Evolutionary conservation across 108 stramenopile species (phyloP).

Genomic region (Cyclostephanos tholiformis): DNA sequence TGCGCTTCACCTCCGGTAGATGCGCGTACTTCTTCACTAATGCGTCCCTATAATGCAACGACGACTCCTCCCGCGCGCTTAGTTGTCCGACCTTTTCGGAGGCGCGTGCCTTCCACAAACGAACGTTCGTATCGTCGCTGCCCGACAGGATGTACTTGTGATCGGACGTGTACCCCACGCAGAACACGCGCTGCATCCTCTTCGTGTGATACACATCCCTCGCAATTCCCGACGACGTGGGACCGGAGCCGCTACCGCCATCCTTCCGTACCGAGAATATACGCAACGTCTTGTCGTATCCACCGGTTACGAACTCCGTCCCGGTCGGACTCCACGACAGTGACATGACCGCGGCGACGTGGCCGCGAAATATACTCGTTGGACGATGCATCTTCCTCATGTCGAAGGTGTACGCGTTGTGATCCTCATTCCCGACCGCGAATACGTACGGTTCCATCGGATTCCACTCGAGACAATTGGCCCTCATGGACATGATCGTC

Average conservation of each 20-base stretch:
- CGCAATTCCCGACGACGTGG: conserved; percentile 52
- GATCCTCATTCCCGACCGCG: no score
- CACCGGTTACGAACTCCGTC: conserved; percentile 93
- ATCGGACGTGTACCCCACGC: conserved; percentile 93
- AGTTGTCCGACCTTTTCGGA: conserved; percentile 90
- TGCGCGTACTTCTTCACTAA: conserved; percentile 87
- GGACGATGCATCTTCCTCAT: conserved; percentile 92
- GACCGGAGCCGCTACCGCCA: conserved; percentile 49
- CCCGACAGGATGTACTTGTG: conserved; percentile 93
- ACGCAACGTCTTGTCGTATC: conserved; percentile 95
- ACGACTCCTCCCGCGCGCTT: conserved; percentile 82
- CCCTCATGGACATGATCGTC: no score
- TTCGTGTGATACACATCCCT: conserved; percentile 97
- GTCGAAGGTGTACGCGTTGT: conserved; percentile 99
- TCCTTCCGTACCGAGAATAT: conserved; percentile 73
- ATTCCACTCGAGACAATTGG: no score
- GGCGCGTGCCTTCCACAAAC: conserved; percentile 96
- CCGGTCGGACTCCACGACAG: conserved; percentile 97
- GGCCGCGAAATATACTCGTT: conserved; percentile 94
- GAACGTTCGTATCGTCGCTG: conserved; percentile 96
- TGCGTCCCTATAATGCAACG: conserved; percentile 86
- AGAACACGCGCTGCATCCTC: conserved; percentile 98
- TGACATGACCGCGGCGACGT: conserved; percentile 95
- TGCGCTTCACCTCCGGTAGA: conserved; percentile 93
- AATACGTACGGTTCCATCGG: no score